Conservation (phyloP, 2,329 filamentous ascomycete species). For the Zasmidium cellare region DNA sequence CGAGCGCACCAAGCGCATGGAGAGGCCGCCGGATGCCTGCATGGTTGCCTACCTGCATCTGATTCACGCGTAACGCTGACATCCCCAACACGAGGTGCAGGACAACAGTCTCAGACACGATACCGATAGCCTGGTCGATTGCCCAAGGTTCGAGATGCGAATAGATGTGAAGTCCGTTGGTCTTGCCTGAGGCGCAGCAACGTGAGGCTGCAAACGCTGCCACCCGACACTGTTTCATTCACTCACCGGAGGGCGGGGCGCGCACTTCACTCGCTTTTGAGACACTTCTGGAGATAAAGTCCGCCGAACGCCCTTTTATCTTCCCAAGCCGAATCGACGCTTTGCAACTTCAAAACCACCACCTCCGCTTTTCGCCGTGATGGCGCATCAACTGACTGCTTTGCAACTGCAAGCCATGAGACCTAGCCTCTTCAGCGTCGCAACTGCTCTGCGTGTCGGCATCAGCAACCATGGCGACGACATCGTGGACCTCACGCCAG, state of each 20-base stretch:
- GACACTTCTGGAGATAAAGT: not conserved
- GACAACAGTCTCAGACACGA: no score
- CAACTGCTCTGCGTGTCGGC: slow-evolving; percentile 10
- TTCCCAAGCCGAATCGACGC: not conserved
- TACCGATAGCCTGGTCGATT: no score
- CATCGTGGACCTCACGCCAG: slow-evolving; percentile 8
- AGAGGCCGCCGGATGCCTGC: no score
- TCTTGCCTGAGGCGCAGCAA: not conserved
- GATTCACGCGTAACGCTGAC: not conserved
- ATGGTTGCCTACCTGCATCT: no score
- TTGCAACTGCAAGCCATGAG: not conserved
- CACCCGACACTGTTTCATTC: not conserved
- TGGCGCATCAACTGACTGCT: not conserved
- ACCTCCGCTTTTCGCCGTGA: not conserved
- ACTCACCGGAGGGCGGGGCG: not conserved
- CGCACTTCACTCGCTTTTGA: not conserved
- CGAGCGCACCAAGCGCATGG: no score
- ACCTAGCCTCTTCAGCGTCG: slow-evolving; percentile 2
- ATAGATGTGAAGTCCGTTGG: no score
- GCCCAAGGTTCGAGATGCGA: no score
- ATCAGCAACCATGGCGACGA: slow-evolving; percentile 1
- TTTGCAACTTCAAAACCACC: not conserved
- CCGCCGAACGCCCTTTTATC: not conserved
- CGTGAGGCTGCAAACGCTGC: not conserved
- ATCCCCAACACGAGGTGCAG: not conserved